Base-by-base conservation (phyloP, 2,329 filamentous ascomycete species). In the Trichoderma koningiopsis region DNA sequence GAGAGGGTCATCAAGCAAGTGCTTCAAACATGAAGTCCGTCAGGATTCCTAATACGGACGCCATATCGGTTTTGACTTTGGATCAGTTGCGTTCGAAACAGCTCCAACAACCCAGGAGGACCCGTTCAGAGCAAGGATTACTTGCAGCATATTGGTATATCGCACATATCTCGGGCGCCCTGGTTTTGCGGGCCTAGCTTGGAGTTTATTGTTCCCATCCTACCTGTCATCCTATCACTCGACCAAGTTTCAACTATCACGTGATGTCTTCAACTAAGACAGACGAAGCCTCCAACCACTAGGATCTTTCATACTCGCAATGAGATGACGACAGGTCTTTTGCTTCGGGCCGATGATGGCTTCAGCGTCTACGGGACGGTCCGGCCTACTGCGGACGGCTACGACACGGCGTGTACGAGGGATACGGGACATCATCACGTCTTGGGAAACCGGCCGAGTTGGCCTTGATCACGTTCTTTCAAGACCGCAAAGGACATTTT, bases 401-500 rank as follows among this genome's bases (percentile, higher is more conserved):
- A 52, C 49, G 65, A 35, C 31, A n/a, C n/a, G 29, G 16, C 63
- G 19, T 22, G n/a, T 35, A 58, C 53, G 53, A 29, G 37, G n/a
- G 47, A 49, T 22, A 43, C 19, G 27, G 55, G 27, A 24, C 37
- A 24, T 29, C 37, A 19, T 52, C 40, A 52, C 55, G 52, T 16
- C 27, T 31, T 59, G 4, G 53, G 31, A n/a, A 59, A n/a, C 55
- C 11, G 31, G 43, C 24, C 14, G 16, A 22, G 4, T 22, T 16
- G 53, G 35, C 56, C 24, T 29, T 40, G 24, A 63, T 60, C 64
- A 59, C 52, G 49, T 49, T 49, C 16, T 19, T 43, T n/a, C 8
- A 19, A 62, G 33, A 55, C 60, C 35, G 61, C 33, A 66, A 66
- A 58, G 37, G 40, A 33, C 49, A 53, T 22, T 66, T 65, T 57